phyloP scores from a whole-genome alignment of 805 yeast genomes.

The Cyberlindnera sargentensis region DNA sequence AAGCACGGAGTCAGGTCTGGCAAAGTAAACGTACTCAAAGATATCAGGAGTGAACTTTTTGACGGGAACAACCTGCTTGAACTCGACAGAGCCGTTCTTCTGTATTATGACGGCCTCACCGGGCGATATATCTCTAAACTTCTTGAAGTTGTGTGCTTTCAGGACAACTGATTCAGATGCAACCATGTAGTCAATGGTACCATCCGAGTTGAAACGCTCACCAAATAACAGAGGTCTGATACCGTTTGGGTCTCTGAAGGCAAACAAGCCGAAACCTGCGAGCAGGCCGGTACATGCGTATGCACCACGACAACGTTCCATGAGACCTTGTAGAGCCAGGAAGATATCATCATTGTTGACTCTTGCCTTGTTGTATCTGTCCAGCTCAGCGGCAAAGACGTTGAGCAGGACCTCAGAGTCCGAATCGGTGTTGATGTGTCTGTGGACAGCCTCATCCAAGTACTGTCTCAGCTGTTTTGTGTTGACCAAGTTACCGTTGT shows the following conservation, averaged over 20 bases:
- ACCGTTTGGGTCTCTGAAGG: conserved; percentile 96
- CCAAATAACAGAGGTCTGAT: conserved; percentile 89
- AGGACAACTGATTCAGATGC: conserved; percentile 94
- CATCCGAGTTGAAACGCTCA: conserved; percentile 64
- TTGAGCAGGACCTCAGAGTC: conserved; percentile 90
- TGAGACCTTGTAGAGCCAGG: conserved; percentile 78
- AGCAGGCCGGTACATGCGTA: conserved; percentile 92
- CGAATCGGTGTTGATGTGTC: conserved; percentile 95
- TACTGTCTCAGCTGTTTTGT: conserved; percentile 67
- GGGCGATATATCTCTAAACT: conserved; percentile 77
- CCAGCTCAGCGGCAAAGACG: conserved; percentile 87
- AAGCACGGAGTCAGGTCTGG: conserved; percentile 92
- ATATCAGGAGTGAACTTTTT: conserved; percentile 86
- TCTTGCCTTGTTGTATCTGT: conserved; percentile 85
- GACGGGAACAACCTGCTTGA: conserved; percentile 77
- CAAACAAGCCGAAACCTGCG: conserved; percentile 93
- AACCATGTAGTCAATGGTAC: conserved; percentile 80
- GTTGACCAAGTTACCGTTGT: conserved; percentile 93
- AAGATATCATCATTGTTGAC: conserved; percentile 88
- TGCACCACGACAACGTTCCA: conserved; percentile 83
- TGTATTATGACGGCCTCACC: conserved; percentile 96
- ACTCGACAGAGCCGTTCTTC: conserved; percentile 70
- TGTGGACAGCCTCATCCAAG: conserved; percentile 89
- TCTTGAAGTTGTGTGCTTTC: conserved; percentile 81
- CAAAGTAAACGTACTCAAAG: conserved; percentile 96